These are phyloP conservation scores for Penicillium waksmanii DNA, from an alignment of 495 filamentous ascomycete species.

Conservation along the genomic window DNA sequence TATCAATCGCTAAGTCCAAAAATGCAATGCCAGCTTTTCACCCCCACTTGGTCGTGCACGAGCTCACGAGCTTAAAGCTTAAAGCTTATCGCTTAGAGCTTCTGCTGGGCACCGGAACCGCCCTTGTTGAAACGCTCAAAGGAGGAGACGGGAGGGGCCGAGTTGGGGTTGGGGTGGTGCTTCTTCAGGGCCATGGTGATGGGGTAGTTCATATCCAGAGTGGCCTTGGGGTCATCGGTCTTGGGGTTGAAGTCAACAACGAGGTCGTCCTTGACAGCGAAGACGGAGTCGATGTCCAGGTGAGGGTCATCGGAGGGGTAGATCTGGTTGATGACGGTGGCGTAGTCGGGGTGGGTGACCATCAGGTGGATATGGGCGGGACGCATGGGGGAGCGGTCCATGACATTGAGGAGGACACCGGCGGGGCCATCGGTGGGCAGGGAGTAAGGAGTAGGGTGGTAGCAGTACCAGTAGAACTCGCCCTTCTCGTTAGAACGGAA, in stretches of 20 bases:
- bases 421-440: conserved; percentile 77
- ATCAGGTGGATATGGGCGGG: conserved; percentile 55
- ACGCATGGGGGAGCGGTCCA: conserved; percentile 68
- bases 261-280: conserved; percentile 68
- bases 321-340: conserved; percentile 64
- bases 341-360: conserved; percentile 53
- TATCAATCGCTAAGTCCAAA: conserved; percentile 18
- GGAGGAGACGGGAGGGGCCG: conserved; percentile 48
- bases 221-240: conserved; percentile 50
- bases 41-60: too few species aligned
- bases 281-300: conserved; percentile 64
- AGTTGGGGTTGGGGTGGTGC: conserved; percentile 53
- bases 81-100: conserved; percentile 5
- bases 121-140: conserved; percentile 40
- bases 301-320: conserved; percentile 66
- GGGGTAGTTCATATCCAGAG: conserved; percentile 50
- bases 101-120: conserved; percentile 10
- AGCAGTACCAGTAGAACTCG: conserved; percentile 79
- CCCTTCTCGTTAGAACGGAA: conserved; percentile 77
- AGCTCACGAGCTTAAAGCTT: too few species aligned
- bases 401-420: conserved; percentile 65
- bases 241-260: conserved; percentile 65
- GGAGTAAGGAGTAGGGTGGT: conserved; percentile 79
- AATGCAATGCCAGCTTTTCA: conserved; percentile 17
- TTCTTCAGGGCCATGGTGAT: conserved; percentile 52